Conservation (phyloP, 257 asterid genomes). For the Fraxinus pennsylvanica region DNA sequence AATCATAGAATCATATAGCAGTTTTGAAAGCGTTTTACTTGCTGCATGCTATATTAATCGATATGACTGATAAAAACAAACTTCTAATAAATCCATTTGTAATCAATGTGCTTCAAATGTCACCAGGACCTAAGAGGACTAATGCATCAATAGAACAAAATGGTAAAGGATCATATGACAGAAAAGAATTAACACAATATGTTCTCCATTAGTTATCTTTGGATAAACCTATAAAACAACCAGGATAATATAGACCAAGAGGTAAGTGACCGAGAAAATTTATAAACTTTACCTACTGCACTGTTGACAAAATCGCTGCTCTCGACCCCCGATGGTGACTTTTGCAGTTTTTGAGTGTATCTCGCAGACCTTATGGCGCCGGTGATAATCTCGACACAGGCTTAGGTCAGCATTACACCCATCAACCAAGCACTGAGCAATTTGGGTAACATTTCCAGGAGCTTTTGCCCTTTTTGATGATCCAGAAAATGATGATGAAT, state of each 20-base stretch:
- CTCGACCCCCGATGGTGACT: constrained; percentile 75
- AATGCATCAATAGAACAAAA: background rate
- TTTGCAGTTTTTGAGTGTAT: constrained; percentile 77
- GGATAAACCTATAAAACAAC: background rate
- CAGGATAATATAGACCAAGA: background rate
- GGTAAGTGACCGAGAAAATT: background rate
- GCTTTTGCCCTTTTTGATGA: constrained; percentile 78
- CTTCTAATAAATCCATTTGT: background rate
- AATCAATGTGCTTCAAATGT: background rate
- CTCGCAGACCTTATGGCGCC: constrained; percentile 91
- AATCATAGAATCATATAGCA: background rate
- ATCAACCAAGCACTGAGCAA: constrained; percentile 79
- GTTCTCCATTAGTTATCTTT: background rate
- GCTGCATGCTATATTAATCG: background rate
- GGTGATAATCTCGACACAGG: constrained; percentile 79
- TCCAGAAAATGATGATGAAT: constrained; percentile 52
- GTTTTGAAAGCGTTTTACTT: background rate
- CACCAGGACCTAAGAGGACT: background rate
- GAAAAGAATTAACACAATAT: background rate
- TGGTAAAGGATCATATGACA: background rate
- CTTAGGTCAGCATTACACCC: constrained; percentile 83
- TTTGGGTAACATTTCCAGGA: constrained; percentile 45
- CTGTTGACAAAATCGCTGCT: constrained; percentile 91
- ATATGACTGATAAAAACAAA: background rate
- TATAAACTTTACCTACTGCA: constrained; percentile 72